phyloP scores from a whole-genome alignment of 768 basidiomycete species.

The Tephrocybe sp. region DNA sequence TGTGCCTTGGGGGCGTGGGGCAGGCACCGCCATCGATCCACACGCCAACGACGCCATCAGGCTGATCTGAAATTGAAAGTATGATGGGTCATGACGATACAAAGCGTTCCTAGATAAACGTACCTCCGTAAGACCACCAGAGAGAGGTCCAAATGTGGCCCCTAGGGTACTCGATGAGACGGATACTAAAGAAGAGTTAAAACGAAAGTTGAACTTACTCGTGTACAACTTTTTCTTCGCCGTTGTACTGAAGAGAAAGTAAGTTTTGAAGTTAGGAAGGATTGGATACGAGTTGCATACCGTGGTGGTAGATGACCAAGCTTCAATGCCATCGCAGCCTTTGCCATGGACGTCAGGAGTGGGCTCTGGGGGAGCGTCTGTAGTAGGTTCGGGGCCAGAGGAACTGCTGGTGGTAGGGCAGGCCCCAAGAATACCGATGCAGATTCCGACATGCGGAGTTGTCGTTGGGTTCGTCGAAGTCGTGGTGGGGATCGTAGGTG shows the following conservation, averaged over 20 bases:
- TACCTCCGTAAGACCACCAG: slow-evolving; percentile 14
- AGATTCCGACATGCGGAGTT: too few relatives aligned
- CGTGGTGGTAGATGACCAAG: slow-evolving; percentile 1
- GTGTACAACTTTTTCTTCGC: not conserved
- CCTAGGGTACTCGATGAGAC: not conserved
- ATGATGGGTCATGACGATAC: not conserved
- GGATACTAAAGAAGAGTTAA: not conserved
- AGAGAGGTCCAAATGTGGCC: slow-evolving; percentile 11
- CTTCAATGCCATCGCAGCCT: slow-evolving; percentile 1
- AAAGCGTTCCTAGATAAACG: not conserved
- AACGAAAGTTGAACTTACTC: not conserved
- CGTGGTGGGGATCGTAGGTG: not conserved
- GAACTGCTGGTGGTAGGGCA: not conserved
- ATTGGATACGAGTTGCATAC: not conserved
- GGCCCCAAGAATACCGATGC: too few relatives aligned
- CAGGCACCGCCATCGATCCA: slow-evolving; percentile 14
- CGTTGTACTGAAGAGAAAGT: slow-evolving; percentile 3
- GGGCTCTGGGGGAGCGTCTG: not conserved
- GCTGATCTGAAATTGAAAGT: slow-evolving; percentile 1
- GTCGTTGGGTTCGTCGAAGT: slow-evolving; percentile 1
- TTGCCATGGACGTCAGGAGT: not conserved
- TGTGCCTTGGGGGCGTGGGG: not conserved
- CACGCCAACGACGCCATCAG: slow-evolving; percentile 6
- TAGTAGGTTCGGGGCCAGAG: slow-evolving; percentile 2
- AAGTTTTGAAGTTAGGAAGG: not conserved